Evolutionary conservation across 331 rosid species (phyloP), one percentile per base, ranked within the genome.

Genomic region (Phaseolus coccineus): DNA sequence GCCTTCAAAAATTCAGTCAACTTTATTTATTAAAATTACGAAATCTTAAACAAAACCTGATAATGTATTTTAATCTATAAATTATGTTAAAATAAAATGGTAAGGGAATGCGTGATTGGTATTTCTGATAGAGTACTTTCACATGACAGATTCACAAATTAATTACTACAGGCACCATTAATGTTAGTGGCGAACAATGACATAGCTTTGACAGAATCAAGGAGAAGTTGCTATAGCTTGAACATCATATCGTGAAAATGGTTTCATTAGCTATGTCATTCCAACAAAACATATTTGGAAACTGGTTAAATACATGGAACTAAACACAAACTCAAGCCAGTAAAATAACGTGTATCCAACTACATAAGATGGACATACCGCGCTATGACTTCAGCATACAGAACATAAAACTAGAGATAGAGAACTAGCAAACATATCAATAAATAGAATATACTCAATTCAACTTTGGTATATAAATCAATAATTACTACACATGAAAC

Each of bases 311-410:
- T 25, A 48, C 56, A 71, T 28, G 53, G 50, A 27, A 62, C 24
- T 8, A 55, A 48, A 76, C 53, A 55, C 62, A 73, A 25, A 55
- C 12, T 52, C 28, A 15, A 24, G 63, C 57, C 64, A 55, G 33
- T 28, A 69, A 70, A 61, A 53, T 33, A 6, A 48, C 57, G n/a
- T 8, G 62, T 30, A 52, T 61, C n/a, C 16, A 62, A 71, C 73
- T 52, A 77, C 79, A 84, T 19, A 55, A 80, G 69, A 68, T 83
- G 47, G 65, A 48, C n/a, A 19, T 13, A 5, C 4, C 19, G 52
- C 47, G 7, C 40, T 25, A 33, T 4, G 30, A 69, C 48, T 61
- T 75, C 19, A 51, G 56, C 9, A 71, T 44, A 62, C 65, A 47
- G 51, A 46, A 56, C 52, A 42, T 14, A 37, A 62, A 58, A 57